Evolutionary conservation across 1,284 basidiomycete species (phyloP).

Genomic region (Microbotryum saponariae): DNA sequence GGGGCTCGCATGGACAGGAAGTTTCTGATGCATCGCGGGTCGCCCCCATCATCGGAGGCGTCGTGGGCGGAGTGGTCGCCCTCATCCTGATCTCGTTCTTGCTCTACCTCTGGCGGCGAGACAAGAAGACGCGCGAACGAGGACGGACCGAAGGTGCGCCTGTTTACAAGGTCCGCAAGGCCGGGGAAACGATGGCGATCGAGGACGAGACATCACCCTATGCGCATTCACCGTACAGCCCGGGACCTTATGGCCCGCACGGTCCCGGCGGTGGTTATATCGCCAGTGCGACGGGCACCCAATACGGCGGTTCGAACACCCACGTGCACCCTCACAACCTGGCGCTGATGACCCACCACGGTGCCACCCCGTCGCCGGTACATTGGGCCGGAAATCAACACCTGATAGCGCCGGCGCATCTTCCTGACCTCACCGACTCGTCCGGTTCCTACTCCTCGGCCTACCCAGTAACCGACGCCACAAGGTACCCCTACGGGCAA

Average conservation of each 20-base stretch:
- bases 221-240: too few relatives aligned
- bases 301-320: not conserved
- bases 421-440: too few relatives aligned
- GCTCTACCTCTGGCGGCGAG: constrained; percentile 28
- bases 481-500: too few relatives aligned
- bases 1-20: not conserved
- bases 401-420: not conserved
- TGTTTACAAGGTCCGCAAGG: constrained; percentile 18
- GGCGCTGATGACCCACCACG: not conserved
- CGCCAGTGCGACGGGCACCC: not conserved
- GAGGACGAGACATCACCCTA: constrained; percentile 19
- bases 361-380: not conserved
- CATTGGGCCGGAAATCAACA: not conserved
- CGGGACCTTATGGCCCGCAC: not conserved
- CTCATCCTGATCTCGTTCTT: constrained; percentile 20
- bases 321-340: not conserved
- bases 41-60: constrained; percentile 26
- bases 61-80: constrained; percentile 26
- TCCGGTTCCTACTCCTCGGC: too few relatives aligned
- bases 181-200: constrained; percentile 25
- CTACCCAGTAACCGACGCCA: too few relatives aligned
- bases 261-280: not conserved
- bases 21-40: not conserved
- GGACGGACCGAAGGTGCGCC: constrained; percentile 10
- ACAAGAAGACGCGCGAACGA: constrained; percentile 10